A percentile compares a stretch with the other conserved stretches of the same genome.
Evolutionary conservation across 257 asterid species (phyloP).

Genomic region (Marsdenia floribunda): DNA sequence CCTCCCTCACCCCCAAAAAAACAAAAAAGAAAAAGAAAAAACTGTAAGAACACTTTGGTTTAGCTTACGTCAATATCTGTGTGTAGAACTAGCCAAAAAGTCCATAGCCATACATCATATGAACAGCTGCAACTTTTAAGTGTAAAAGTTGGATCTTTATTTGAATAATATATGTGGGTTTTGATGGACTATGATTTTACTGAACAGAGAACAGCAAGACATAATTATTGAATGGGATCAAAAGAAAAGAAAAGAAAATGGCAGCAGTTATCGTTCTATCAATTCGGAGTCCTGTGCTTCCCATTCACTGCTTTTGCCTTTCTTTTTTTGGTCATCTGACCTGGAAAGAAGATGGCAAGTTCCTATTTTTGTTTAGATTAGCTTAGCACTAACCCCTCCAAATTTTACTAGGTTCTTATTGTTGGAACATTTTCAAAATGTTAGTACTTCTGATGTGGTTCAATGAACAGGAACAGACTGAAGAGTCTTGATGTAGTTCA

Average conservation of each 20-base stretch:
- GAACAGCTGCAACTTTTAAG: conserved; percentile 11
- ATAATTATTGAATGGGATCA: conserved; percentile 40
- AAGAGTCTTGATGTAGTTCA: too few species aligned
- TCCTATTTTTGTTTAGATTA: conserved; percentile 9
- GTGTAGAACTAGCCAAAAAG: conserved; percentile 12
- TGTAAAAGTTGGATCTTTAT: conserved; percentile 23
- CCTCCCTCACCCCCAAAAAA: too few species aligned
- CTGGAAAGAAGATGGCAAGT: conserved; percentile 31
- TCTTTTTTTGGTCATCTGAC: conserved; percentile 28
- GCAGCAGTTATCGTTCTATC: conserved; percentile 14
- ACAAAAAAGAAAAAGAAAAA: too few species aligned
- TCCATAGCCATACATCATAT: conserved; percentile 18
- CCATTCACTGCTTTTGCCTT: conserved; percentile 19
- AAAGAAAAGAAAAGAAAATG: conserved; percentile 28
- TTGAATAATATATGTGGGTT: conserved; percentile 19
- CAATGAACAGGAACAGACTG: too few species aligned
- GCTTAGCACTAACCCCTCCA: too few species aligned
- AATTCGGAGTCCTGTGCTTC: conserved; percentile 20
- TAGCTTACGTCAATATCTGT: neutral
- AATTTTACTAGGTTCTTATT: too few species aligned
- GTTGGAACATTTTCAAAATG: too few species aligned
- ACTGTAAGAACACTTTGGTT: neutral
- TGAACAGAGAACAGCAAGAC: conserved; percentile 25
- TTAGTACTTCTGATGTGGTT: too few species aligned
- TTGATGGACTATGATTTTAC: conserved; percentile 17